Base-by-base conservation (phyloP, 73 alveolate species). In the Symbiodinium natans region DNA sequence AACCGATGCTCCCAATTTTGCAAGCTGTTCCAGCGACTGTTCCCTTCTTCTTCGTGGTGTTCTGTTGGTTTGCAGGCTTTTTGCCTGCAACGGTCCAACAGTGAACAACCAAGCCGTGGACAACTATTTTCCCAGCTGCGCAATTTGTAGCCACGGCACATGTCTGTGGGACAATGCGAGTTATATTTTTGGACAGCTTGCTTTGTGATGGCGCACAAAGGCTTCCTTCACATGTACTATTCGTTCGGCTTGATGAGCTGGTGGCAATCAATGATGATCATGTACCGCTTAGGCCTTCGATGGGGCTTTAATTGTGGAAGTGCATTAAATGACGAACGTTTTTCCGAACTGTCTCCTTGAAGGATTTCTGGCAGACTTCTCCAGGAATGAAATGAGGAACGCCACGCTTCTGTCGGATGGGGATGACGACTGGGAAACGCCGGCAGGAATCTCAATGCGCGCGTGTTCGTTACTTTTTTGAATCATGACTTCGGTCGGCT, bases 321-420 rank as follows among this genome's bases (percentile, higher is more conserved):
- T 29, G 86, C 52, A n/a, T 33, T 19, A 23, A 27, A 19, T 1
- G 41, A 17, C 10, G 48, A 41, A 74, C 7, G 86, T 29, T 74
- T 27, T 34, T n/a, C 33, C 56, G 56, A 36, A 23, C 34, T 8
- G 8, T 21, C 31, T 13, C 86, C 86, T 29, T 77, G 46, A 7
- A 89, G 96, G 97, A 42, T 90, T 90, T 56, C 52, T 90, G 88
- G 97, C 97, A 19, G 97, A 90, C 80, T 90, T 90, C 88, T 90
- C 97, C 34, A 77, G 97, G 75, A 90, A 90, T 75, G 97, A 90
- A 42, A 68, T 90, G 89, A 63, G 80, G 36, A 63, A 63, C 27
- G 36, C 33, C 36, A 63, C 80, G 33, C 38, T 29, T n/a, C 36
- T 63, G 29, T 63, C 80, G 38, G 36, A 9, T 31, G 36, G 80